Base-by-base conservation (phyloP, 176 grass and related monocot species). In the Eleusine coracana region DNA sequence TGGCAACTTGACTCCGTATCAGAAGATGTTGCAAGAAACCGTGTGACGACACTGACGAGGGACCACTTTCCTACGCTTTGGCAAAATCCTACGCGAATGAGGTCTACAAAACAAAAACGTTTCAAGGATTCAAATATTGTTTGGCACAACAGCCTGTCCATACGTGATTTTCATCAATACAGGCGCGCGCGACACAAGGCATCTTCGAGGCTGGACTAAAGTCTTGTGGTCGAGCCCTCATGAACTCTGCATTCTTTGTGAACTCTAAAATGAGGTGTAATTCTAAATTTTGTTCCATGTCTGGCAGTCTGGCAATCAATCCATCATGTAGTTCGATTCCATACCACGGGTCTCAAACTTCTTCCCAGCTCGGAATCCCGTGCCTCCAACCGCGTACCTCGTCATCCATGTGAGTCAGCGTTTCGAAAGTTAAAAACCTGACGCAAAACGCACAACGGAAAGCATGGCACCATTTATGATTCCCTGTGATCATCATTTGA, bases 291-390 rank as follows among this genome's bases (percentile, higher is more conserved):
- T 2, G 44, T 46, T 46, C 27, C 54, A 82, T 21, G 7, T 21
- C 13, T 3, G 0, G 42, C 46, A 80, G 34, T 21, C 7, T 64
- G 27, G 59, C 44, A 16, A 17, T 67, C 7, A 1, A 34, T 34
- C 31, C 16, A 55, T 25, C 16, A 74, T n/a, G 74, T 66, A 17
- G 7, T 78, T n/a, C 6, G 5, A 48, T 36, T 10, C 25, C 5
- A 67, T 70, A 16, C 18, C 45, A 70, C 31, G 51, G 21, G 34
- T n/a, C n/a, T 12, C 76, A 12, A 73, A n/a, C 68, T 12, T 13
- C 44, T 45, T 80, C 58, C 58, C 58, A 46, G 56, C 44, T 73
- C 29, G 1, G 58, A 63, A 85, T 66, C 21, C 25, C n/a, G n/a
- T 73, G 77, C 69, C 65, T 71, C 16, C 45, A 65, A 29, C 21